These are phyloP conservation scores for Paecilomyces sp. DNA, from an alignment of 2,329 filamentous ascomycete species.

Conservation along the genomic window DNA sequence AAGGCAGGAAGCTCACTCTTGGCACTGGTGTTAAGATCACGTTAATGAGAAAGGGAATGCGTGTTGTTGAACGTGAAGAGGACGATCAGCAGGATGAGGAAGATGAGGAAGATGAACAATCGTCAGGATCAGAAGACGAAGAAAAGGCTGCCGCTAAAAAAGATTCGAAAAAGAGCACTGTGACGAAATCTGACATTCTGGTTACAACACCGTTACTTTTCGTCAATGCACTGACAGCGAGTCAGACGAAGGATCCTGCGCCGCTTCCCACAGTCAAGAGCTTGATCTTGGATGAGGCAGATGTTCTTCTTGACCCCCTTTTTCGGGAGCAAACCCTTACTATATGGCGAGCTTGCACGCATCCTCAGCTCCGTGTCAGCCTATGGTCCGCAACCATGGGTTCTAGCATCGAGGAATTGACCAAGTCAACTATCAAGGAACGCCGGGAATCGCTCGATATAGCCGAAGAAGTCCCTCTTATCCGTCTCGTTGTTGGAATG, in stretches of 20 bases:
- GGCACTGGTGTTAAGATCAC: slow-evolving; percentile 74
- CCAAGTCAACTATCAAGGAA: slow-evolving; percentile 58
- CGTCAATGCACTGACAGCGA: slow-evolving; percentile 60
- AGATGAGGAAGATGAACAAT: slow-evolving; percentile 31
- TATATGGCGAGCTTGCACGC: slow-evolving; percentile 74
- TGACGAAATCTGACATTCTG: slow-evolving; percentile 69
- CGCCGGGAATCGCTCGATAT: slow-evolving; percentile 39
- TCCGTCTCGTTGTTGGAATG: slow-evolving; percentile 87
- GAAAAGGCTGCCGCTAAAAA: slow-evolving; percentile 22
- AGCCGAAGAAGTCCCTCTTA: slow-evolving; percentile 44
- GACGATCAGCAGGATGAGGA: slow-evolving; percentile 29
- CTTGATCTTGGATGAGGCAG: slow-evolving; percentile 85
- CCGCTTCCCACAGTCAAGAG: slow-evolving; percentile 61
- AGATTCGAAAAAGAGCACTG: slow-evolving; percentile 33
- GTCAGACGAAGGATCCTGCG: slow-evolving; percentile 34
- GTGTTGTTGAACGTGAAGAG: slow-evolving; percentile 46
- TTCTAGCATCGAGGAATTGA: slow-evolving; percentile 78
- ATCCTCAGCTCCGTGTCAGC: slow-evolving; percentile 62
- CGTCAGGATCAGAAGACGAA: slow-evolving; percentile 31
- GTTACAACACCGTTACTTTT: slow-evolving; percentile 75
- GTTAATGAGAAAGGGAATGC: slow-evolving; percentile 80
- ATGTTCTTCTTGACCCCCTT: slow-evolving; percentile 83
- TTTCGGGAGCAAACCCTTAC: slow-evolving; percentile 83
- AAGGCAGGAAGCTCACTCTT: slow-evolving; percentile 71
- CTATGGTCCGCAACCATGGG: slow-evolving; percentile 98